Evolutionary conservation across 2,329 filamentous ascomycete species (phyloP).

Genomic region (Colletotrichum sp.): DNA sequence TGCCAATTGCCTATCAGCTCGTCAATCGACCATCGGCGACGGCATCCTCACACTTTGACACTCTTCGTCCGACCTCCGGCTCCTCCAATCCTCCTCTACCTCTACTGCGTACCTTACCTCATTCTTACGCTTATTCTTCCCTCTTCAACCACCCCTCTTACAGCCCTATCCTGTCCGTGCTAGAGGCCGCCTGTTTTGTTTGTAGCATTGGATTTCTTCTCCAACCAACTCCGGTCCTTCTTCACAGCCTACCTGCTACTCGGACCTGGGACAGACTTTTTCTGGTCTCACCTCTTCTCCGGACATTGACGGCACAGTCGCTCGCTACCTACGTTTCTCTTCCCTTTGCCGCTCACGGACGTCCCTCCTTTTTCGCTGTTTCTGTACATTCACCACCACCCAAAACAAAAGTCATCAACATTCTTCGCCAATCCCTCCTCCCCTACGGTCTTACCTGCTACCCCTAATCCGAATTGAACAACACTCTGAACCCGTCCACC

Average conservation of each 20-base stretch:
- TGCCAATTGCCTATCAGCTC: background rate
- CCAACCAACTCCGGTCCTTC: background rate
- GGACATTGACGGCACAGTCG: background rate
- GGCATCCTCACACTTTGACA: background rate
- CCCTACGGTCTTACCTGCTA: background rate
- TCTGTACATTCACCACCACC: background rate
- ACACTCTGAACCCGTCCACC: background rate
- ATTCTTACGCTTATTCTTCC: background rate
- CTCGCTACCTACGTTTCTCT: background rate
- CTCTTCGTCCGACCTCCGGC: background rate
- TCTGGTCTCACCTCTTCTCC: background rate
- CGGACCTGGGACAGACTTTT: background rate
- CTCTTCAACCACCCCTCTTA: background rate
- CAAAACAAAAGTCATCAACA: background rate
- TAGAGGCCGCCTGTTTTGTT: background rate
- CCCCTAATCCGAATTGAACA: background rate
- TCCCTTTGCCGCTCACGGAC: slow-evolving; percentile 1
- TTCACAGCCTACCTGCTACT: background rate
- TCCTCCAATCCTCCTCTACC: background rate
- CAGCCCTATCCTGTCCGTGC: slow-evolving; percentile 5
- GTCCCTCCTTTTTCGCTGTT: background rate
- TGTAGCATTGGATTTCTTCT: background rate
- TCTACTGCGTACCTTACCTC: background rate
- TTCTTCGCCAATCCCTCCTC: background rate
- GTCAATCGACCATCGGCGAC: background rate